phyloP scores from a whole-genome alignment of 148 eudicot species.

The Talinum fruticosum region DNA sequence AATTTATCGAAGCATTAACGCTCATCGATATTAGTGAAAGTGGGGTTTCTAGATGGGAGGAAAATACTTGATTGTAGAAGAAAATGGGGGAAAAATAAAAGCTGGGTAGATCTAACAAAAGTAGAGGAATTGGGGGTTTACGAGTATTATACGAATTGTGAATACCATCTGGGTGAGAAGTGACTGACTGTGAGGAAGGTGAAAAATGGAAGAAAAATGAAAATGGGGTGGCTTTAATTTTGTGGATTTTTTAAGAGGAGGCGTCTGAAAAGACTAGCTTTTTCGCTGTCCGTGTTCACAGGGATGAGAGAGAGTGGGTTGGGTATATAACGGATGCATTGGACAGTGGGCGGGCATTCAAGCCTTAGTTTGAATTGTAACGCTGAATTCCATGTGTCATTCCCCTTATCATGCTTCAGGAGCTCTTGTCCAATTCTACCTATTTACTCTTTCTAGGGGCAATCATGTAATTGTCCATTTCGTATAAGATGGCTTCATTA shows the following conservation, averaged over 20 bases:
- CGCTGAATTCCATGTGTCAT: conserved; percentile 67
- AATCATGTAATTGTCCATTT: background rate
- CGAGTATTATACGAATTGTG: conserved; percentile 6
- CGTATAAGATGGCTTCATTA: background rate
- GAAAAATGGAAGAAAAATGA: background rate
- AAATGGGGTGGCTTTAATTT: background rate
- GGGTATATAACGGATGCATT: conserved; percentile 30
- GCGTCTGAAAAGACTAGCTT: conserved; percentile 7
- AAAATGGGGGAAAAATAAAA: background rate
- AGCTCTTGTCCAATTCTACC: conserved; percentile 21
- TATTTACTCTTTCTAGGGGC: background rate
- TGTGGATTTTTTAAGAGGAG: background rate
- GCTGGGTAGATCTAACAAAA: background rate
- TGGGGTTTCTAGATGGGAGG: conserved; percentile 17
- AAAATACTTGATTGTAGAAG: background rate
- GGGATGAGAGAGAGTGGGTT: background rate
- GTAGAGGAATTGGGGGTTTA: conserved; percentile 4
- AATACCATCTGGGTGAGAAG: background rate
- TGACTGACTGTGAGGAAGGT: background rate
- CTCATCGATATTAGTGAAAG: conserved; percentile 36
- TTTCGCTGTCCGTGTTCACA: background rate
- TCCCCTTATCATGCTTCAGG: conserved; percentile 9
- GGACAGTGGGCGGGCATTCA: conserved; percentile 57
- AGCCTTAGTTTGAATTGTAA: conserved; percentile 47
- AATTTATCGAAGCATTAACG: conserved; percentile 27